Conservation (phyloP, 1,284 basidiomycete species). For the Leucoagaricus sp. region DNA sequence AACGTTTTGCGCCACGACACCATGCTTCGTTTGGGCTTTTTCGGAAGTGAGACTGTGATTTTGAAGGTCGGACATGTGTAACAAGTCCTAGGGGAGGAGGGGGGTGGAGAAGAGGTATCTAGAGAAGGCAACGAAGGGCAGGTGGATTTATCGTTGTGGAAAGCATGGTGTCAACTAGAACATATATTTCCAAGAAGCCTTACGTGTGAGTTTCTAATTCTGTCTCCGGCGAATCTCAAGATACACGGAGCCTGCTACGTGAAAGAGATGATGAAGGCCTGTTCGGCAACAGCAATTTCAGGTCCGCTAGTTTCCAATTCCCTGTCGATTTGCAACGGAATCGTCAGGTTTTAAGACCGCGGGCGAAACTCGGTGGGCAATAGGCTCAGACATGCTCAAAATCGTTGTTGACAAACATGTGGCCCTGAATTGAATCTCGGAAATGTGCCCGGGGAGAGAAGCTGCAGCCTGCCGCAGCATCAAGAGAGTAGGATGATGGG, state of each 20-base stretch:
- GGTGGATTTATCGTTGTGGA: slow-evolving; percentile 7
- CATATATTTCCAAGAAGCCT: slow-evolving; percentile 6
- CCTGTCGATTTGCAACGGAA: too few relatives aligned
- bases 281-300: too few relatives aligned
- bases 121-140: not conserved
- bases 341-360: too few relatives aligned
- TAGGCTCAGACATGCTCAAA: too few relatives aligned
- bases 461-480: not conserved
- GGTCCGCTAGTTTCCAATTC: too few relatives aligned
- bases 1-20: not conserved
- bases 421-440: not conserved
- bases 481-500: not conserved
- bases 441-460: not conserved
- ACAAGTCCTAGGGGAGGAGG: not conserved
- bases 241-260: slow-evolving; percentile 1
- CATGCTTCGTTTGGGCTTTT: not conserved
- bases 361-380: too few relatives aligned
- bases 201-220: slow-evolving; percentile 13
- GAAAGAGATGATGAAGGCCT: not conserved
- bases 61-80: not conserved
- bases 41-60: not conserved
- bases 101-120: not conserved
- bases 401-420: too few relatives aligned
- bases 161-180: slow-evolving; percentile 1
- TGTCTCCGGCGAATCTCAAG: not conserved